Base-by-base conservation (phyloP, 2,329 filamentous ascomycete species). In the Aspergillus hortae region DNA sequence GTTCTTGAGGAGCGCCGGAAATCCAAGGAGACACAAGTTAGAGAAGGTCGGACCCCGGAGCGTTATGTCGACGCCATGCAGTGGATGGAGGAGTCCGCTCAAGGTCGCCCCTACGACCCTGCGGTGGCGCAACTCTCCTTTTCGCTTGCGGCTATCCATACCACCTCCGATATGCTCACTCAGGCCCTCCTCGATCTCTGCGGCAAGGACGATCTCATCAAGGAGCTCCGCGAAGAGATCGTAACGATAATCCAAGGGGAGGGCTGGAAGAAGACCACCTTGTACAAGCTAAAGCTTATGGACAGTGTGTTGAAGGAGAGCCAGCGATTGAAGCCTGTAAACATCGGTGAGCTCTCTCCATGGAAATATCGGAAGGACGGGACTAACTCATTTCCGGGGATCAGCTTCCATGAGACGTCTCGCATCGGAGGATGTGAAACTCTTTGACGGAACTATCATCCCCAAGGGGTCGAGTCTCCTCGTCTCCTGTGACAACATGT, bases 231-330 rank as follows among this genome's bases (percentile, higher is more conserved):
- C 2, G 38, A 61, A 1, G 63, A 66, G 36, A 48, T 61, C 17
- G 46, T 61, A 4, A 42, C 45, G 0, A 58, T 66, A 1, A 30
- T 59, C 1, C 36, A 44, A 6, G 45, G 50, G 9, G 47, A 61
- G 2, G 67, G 64, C 0, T 72, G 65, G 65, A 66, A 60, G 21
- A 72, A 72, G 55, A 65, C 64, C 1, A 56, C 68, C 0, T 57
- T 77, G 1, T 69, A 67, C 51, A 70, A 72, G 45, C 54, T 77
- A 48, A 69, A 69, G 52, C 61, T 75, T 2, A 53, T 77, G 55
- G 74, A 77, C 56, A 76, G 74, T 46, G 64, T 69, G 2, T 57
- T 77, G 50, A 75, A 75, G 45, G 73, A 77, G 54, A 62, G 51
- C 6, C 67, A 69, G 43, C 61, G 74, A 3, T 17, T 68, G 19